A percentile compares a stretch with the other conserved stretches of the same genome.
phyloP scores from a whole-genome alignment of 2,329 filamentous ascomycete genomes.

The Coniochaeta ligniaria region DNA sequence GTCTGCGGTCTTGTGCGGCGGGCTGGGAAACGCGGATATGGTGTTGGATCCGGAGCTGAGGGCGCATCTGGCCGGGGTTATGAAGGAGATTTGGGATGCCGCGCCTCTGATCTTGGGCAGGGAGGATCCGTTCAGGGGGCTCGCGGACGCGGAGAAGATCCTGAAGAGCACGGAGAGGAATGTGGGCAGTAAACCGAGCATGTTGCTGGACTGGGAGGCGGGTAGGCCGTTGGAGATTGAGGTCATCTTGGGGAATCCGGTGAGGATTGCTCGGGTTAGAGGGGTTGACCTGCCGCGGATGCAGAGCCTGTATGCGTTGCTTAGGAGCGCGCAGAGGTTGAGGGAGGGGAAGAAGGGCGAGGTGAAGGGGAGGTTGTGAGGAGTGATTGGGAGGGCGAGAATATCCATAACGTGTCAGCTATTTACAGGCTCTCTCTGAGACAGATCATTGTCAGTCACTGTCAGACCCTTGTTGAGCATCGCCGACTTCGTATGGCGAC shows the following conservation, averaged over 20 bases:
- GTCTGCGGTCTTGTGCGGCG: constrained; percentile 59
- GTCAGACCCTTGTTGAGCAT: too few species aligned
- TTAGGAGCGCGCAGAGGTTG: constrained; percentile 53
- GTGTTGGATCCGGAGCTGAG: constrained; percentile 55
- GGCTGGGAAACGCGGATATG: constrained; percentile 60
- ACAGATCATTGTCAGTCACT: too few species aligned
- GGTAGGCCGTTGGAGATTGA: constrained; percentile 62
- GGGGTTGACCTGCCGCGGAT: constrained; percentile 60
- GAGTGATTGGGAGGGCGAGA: neutral
- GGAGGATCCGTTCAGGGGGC: constrained; percentile 44
- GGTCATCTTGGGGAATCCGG: constrained; percentile 65
- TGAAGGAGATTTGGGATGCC: constrained; percentile 61
- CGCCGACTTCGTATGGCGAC: too few species aligned
- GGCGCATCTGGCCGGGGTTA: constrained; percentile 55
- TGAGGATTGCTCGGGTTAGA: constrained; percentile 53
- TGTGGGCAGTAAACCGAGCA: constrained; percentile 56
- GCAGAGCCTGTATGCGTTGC: constrained; percentile 59
- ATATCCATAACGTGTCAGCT: too few species aligned
- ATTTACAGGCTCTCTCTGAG: too few species aligned
- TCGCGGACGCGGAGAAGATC: constrained; percentile 57
- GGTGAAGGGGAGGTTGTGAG: constrained; percentile 23
- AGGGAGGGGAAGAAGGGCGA: constrained; percentile 28
- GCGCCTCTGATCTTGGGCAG: constrained; percentile 56
- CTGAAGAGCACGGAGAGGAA: constrained; percentile 57
- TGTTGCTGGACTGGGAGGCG: constrained; percentile 64